Base-by-base conservation (phyloP, 2,329 filamentous ascomycete genomes). In the Colletotrichum destructivum region DNA sequence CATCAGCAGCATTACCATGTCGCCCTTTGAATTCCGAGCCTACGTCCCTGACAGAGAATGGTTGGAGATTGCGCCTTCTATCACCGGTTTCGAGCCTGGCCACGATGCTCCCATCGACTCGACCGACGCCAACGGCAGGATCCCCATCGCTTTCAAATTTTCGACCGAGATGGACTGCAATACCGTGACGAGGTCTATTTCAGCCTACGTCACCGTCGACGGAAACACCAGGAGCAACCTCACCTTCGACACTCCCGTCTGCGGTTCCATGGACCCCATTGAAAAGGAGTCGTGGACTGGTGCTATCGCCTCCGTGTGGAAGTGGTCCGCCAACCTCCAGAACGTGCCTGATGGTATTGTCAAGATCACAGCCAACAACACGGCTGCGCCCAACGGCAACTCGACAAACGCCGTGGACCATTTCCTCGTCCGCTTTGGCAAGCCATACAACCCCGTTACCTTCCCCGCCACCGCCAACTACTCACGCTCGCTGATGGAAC, bases 331-430 rank as follows among this genome's bases (percentile, higher is more conserved):
- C 16, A 87, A 82, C 8, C 77, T 92, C 35, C 82, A 81, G 11
- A 85, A 88, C 57, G 88, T 92, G 1, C 86, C 87, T 11, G 87
- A 92, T 71, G 90, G 90, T 40, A 82, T 92, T 23, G 88, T 92
- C 76, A 82, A 84, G 42, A 76, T 92, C 63, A 89, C 87, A 0
- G 80, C 92, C 56, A 85, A 83, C 62, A 91, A 91, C 74, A 84
- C 85, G 23, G 84, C 84, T 3, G 84, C 82, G 52, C 77, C 79
- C 4, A 80, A 81, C 31, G 84, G 83, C 2, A 78, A 75, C 7
- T 80, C 79, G 31, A 91, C 89, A 0, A 81, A 85, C 59, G 82
- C 88, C 0, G 79, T 84, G n/a, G 90, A 92, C 72, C 86, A 88
- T 69, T 91, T 92, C 78, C 81, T 92, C 73, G 9, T 72, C 82